Base-by-base conservation (phyloP, 148 eudicot genomes). In the Simmondsia chinensis region DNA sequence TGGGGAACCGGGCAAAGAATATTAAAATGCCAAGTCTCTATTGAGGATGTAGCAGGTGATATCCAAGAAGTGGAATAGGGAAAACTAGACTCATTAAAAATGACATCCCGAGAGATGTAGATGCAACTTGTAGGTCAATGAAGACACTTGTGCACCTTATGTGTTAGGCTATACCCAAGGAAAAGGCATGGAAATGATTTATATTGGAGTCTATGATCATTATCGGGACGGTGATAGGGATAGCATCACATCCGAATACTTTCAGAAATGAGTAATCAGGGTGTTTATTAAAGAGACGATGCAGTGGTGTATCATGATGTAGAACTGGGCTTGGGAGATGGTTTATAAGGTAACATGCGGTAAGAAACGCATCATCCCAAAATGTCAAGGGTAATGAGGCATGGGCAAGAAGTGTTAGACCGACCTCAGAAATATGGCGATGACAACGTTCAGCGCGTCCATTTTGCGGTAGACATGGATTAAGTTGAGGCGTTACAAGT, bases 201-300 rank as follows among this genome's bases (percentile, higher is more conserved):
- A 13, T 11, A 10, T 4, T 33, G 28, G 13, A 48, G 40, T 33
- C 34, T 48, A 20, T 48, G 17, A 3, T 12, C 1, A 2, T 28
- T 12, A 12, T 48, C 33, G 2, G 54, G 41, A 5, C 54, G 19
- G 1, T 33, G 27, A 20, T 42, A 49, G 5, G 42, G 42, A 12
- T 49, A 56, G 13, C 43, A 55, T 5, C 33, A 10, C 51, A 55
- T 1, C 43, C 51, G 18, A 55, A 43, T 5, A 12, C 1, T 3
- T 17, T 20, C 1, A 44, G 14, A 17, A 15, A 22, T 1, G 3
- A 5, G 40, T 31, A 35, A 11, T 33, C 16, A 4, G 34, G 33
- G 6, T 5, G 10, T 9, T 9, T 1, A 0, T 2, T 1, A 3
- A 33, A 18, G 18, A 9, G 7, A 20, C 35, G 0, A 1, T n/a